A percentile compares a stretch with the other conserved stretches of the same genome.
Evolutionary conservation across 2,329 filamentous ascomycete genomes (phyloP).

Genomic region (Xylariaceae sp.): DNA sequence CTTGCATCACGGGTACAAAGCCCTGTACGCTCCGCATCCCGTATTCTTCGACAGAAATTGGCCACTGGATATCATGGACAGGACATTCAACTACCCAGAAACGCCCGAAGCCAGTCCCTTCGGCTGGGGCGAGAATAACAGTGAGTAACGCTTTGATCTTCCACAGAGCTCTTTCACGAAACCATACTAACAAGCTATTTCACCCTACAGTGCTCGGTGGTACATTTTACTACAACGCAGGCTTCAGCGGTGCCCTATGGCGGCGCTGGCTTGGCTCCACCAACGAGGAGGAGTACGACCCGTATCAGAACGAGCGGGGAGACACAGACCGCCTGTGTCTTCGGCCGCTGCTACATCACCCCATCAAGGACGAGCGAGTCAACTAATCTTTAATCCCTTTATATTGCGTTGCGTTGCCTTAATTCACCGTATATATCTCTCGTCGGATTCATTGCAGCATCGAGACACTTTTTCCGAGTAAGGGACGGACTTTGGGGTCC

Average conservation of each 20-base stretch:
- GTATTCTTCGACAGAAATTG: conserved; percentile 63
- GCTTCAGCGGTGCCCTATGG: conserved; percentile 59
- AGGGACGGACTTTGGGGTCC: no score
- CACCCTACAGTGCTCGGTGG: conserved; percentile 45
- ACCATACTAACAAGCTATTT: not conserved
- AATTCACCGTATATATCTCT: no score
- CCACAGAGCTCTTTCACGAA: not conserved
- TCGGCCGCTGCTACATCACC: conserved; percentile 61
- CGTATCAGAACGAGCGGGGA: conserved; percentile 31
- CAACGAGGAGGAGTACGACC: conserved; percentile 26
- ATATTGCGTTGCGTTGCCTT: no score
- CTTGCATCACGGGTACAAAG: conserved; percentile 74
- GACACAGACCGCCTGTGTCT: conserved; percentile 56
- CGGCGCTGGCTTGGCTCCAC: conserved; percentile 53
- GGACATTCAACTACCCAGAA: conserved; percentile 59
- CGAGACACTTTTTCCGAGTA: no score
- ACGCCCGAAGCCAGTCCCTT: conserved; percentile 50
- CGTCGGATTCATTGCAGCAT: no score
- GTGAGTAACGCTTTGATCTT: not conserved
- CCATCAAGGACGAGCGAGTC: conserved; percentile 48
- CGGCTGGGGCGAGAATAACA: conserved; percentile 62
- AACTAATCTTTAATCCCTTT: no score
- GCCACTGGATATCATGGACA: conserved; percentile 53
- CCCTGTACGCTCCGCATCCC: conserved; percentile 74
- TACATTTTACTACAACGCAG: conserved; percentile 64